Evolutionary conservation across 192 early-diverging fungal species (phyloP).

Genomic region (Entomortierella lignicola): DNA sequence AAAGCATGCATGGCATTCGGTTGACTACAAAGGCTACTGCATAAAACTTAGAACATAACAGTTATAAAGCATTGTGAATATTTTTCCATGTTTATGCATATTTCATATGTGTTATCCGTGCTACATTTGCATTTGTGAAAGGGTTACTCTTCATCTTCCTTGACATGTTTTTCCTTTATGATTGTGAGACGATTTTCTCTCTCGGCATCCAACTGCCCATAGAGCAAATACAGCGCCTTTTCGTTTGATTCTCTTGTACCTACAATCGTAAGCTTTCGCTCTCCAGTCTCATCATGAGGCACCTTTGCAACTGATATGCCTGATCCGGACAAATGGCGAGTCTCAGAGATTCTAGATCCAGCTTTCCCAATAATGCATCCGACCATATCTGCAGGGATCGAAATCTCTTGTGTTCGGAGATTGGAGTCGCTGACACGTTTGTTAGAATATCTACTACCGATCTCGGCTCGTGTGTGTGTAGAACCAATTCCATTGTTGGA

Average conservation of each 20-base stretch:
- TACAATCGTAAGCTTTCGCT: constrained; percentile 92
- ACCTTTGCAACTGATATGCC: constrained; percentile 92
- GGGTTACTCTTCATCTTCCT: constrained; percentile 54
- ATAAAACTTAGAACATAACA: neutral
- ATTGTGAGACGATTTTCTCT: constrained; percentile 81
- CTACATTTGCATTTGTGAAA: neutral
- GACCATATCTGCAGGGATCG: constrained; percentile 95
- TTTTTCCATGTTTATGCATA: no score
- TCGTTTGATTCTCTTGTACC: constrained; percentile 90
- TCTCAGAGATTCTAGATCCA: constrained; percentile 85
- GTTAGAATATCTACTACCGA: neutral
- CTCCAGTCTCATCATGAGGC: constrained; percentile 80
- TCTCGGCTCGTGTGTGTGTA: constrained; percentile 47
- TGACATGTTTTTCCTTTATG: constrained; percentile 42
- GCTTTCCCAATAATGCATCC: constrained; percentile 98
- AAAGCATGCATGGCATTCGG: constrained; percentile 90
- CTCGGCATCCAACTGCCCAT: constrained; percentile 90
- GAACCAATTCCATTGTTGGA: constrained; percentile 71
- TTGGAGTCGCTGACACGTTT: constrained; percentile 47
- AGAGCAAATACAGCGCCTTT: constrained; percentile 91
- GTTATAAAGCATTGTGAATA: no score
- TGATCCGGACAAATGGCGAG: constrained; percentile 81
- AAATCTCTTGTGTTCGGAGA: constrained; percentile 87
- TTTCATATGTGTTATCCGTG: no score
- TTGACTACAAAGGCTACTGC: constrained; percentile 54